phyloP scores from a whole-genome alignment of 2,329 filamentous ascomycete species.

The Myriangium duriaei region DNA sequence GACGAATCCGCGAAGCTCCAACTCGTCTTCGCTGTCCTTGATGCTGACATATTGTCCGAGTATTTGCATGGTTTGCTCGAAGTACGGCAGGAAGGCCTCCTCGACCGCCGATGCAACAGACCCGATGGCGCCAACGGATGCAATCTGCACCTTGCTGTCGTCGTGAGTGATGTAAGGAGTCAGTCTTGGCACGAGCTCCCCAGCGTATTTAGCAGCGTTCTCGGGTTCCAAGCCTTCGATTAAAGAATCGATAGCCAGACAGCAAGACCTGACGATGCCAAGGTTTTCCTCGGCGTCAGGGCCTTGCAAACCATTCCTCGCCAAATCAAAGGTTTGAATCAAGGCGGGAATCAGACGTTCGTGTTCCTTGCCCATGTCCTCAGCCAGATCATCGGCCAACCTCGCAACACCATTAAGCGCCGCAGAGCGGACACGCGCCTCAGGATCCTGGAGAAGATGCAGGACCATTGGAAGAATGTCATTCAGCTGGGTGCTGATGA shows the following conservation, averaged over 20 bases:
- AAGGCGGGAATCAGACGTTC: constrained; percentile 71
- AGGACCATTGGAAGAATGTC: constrained; percentile 77
- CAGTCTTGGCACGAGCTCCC: constrained; percentile 72
- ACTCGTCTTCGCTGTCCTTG: constrained; percentile 80
- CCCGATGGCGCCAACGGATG: constrained; percentile 78
- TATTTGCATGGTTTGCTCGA: constrained; percentile 79
- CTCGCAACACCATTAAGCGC: constrained; percentile 79
- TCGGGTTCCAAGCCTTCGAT: constrained; percentile 73
- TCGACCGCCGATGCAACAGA: constrained; percentile 80
- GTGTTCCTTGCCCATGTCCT: constrained; percentile 79
- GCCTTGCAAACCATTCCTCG: constrained; percentile 52
- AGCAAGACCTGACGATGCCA: constrained; percentile 78
- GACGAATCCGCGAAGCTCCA: constrained; percentile 78
- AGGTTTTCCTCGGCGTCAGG: constrained; percentile 60
- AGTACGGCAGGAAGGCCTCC: constrained; percentile 78
- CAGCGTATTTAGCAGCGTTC: constrained; percentile 69
- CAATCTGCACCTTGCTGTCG: constrained; percentile 80
- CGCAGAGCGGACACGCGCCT: constrained; percentile 72
- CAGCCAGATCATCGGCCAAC: constrained; percentile 83
- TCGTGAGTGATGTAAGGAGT: constrained; percentile 72
- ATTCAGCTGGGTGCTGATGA: constrained; percentile 84
- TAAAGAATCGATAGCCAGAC: constrained; percentile 81
- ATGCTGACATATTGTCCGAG: constrained; percentile 72
- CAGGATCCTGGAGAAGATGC: constrained; percentile 70
- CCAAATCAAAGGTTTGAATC: constrained; percentile 77